Evolutionary conservation across 768 basidiomycete genomes (phyloP).

Genomic region (Calocybe cyanea): DNA sequence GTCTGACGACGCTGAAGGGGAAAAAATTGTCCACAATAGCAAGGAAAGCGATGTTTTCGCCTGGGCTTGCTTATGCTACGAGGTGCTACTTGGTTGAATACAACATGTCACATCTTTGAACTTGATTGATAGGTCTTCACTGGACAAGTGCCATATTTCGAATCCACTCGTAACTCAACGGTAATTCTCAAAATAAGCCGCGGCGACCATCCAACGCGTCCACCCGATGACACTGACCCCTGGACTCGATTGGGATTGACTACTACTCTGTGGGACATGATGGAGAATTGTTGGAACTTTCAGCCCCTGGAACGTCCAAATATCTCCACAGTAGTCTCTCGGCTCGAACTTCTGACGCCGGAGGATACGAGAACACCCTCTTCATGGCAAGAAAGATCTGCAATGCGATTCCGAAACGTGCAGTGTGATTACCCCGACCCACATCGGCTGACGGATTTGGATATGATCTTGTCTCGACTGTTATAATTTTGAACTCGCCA

Average conservation of each 20-base stretch:
- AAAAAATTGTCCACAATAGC: conserved; percentile 7
- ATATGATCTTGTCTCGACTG: background rate
- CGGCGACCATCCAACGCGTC: conserved; percentile 2
- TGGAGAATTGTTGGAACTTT: conserved; percentile 7
- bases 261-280: conserved; percentile 4
- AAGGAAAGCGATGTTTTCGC: conserved; percentile 12
- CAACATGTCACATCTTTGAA: background rate
- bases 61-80: conserved; percentile 13
- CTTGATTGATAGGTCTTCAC: conserved; percentile 5
- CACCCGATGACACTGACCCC: background rate
- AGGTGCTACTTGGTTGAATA: conserved; percentile 2
- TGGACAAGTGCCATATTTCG: conserved; percentile 3
- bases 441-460: background rate
- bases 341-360: background rate
- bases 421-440: background rate
- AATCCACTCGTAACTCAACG: background rate
- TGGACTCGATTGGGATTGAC: conserved; percentile 4
- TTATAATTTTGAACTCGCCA: too few species aligned
- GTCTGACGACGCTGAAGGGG: background rate
- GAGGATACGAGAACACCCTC: background rate
- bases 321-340: conserved; percentile 1
- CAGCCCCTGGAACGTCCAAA: conserved; percentile 2
- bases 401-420: conserved; percentile 7
- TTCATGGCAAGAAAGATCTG: conserved; percentile 2
- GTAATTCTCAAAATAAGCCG: background rate